phyloP scores from a whole-genome alignment of 2,329 filamentous ascomycete species.

The Calonectria naviculata region DNA sequence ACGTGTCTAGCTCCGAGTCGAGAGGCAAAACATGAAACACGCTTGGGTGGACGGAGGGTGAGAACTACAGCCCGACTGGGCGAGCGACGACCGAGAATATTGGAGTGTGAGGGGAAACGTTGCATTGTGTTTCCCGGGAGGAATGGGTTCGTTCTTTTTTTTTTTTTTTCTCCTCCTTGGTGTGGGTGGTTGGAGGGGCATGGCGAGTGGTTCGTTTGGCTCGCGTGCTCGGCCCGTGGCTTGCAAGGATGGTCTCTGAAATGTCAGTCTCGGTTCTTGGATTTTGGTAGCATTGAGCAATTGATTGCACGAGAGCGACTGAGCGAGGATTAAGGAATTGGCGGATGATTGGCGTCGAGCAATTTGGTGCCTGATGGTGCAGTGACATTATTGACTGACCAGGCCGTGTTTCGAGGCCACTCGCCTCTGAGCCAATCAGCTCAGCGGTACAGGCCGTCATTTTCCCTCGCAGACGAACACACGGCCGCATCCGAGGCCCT shows the following conservation, averaged over 20 bases:
- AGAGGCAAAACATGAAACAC: conserved; percentile 32
- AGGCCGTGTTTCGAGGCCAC: conserved; percentile 31
- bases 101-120: conserved; percentile 10
- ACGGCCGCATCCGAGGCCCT: conserved; percentile 33
- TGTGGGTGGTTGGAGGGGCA: neutral
- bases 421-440: conserved; percentile 5
- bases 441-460: neutral
- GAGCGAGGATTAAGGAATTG: neutral
- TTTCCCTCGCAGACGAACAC: conserved; percentile 15
- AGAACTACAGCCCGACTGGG: conserved; percentile 30
- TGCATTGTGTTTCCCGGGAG: conserved; percentile 10
- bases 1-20: conserved; percentile 27
- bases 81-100: neutral
- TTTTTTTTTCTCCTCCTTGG: neutral
- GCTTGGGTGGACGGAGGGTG: conserved; percentile 20
- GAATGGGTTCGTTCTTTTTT: conserved; percentile 8
- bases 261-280: neutral
- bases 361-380: conserved; percentile 16
- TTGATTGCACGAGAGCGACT: neutral
- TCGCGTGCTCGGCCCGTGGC: conserved; percentile 12
- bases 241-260: neutral
- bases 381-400: conserved; percentile 19
- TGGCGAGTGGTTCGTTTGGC: conserved; percentile 17
- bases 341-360: conserved; percentile 13
- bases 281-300: neutral